A percentile compares a stretch with the other conserved stretches of the same genome.
Evolutionary conservation across 768 basidiomycete species (phyloP).

Genomic region (Tricholoma bakamatsutake): DNA sequence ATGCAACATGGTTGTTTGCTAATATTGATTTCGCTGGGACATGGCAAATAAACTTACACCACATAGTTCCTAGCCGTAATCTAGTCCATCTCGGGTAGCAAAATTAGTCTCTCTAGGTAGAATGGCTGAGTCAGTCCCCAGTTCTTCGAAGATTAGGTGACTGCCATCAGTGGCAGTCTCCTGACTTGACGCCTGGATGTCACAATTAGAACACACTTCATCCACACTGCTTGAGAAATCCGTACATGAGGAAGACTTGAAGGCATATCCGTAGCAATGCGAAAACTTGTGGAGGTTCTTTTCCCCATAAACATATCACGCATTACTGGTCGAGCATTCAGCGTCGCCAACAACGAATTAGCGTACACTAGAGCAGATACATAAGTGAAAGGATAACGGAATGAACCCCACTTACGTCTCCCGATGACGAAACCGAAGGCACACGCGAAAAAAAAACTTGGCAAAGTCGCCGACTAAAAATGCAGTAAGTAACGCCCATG

Average conservation of each 20-base stretch:
- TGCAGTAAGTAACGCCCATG: not conserved
- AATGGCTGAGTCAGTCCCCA: not conserved
- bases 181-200: conserved; percentile 4
- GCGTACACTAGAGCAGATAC: conserved; percentile 31
- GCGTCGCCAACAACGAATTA: conserved; percentile 39
- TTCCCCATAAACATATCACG: conserved; percentile 18
- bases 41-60: not conserved
- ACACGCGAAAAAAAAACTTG: conserved; percentile 40
- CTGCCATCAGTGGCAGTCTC: not conserved
- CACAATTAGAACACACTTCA: not conserved
- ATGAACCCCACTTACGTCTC: conserved; percentile 30
- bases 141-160: not conserved
- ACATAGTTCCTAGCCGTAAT: not conserved
- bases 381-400: not conserved
- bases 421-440: conserved; percentile 49
- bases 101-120: not conserved
- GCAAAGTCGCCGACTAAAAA: conserved; percentile 32
- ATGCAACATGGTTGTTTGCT: not conserved
- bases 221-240: not conserved
- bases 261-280: conserved; percentile 19
- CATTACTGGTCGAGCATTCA: conserved; percentile 36
- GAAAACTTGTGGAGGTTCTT: conserved; percentile 31
- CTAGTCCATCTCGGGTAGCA: not conserved
- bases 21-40: not conserved
- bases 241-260: conserved; percentile 14